These are phyloP conservation scores for Boletus pseudopeckii DNA, from an alignment of 768 basidiomycete genomes.

Conservation along the genomic window DNA sequence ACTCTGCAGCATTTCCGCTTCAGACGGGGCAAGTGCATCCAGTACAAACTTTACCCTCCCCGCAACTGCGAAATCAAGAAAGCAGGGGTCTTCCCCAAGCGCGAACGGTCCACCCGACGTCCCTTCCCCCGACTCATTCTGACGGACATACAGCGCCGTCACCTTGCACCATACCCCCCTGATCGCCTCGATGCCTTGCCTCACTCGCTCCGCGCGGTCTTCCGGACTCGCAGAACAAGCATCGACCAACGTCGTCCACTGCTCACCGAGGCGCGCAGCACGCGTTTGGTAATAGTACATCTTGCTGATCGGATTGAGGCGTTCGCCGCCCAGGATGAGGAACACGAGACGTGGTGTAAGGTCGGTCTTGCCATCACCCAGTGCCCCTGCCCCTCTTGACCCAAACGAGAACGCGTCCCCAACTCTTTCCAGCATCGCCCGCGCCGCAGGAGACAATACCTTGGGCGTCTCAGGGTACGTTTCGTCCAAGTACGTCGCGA, in stretches of 20 bases:
- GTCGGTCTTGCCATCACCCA: not conserved
- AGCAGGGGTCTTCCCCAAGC: slow-evolving; percentile 17
- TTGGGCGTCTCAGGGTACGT: slow-evolving; percentile 43
- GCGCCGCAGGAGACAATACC: slow-evolving; percentile 35
- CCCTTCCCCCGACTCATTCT: not conserved
- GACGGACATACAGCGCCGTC: slow-evolving; percentile 10
- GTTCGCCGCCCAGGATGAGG: slow-evolving; percentile 21
- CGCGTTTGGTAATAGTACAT: slow-evolving; percentile 41
- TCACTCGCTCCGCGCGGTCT: slow-evolving; percentile 24
- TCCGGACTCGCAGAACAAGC: slow-evolving; percentile 24
- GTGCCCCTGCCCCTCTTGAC: not conserved
- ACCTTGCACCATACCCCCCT: slow-evolving; percentile 29
- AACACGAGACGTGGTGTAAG: slow-evolving; percentile 13
- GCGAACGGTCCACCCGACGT: not conserved
- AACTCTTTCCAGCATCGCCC: slow-evolving; percentile 34
- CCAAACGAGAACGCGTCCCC: slow-evolving; percentile 11
- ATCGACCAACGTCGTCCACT: slow-evolving; percentile 34
- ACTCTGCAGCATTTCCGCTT: slow-evolving; percentile 1
- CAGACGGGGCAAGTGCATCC: slow-evolving; percentile 9
- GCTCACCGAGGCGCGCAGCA: slow-evolving; percentile 30
- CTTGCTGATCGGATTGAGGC: slow-evolving; percentile 33
- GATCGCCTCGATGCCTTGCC: slow-evolving; percentile 2
- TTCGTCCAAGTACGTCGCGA: slow-evolving; percentile 50
- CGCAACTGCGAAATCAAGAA: slow-evolving; percentile 22
- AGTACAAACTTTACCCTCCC: slow-evolving; percentile 12